Conservation (phyloP, 192 early-diverging fungal genomes). For the Coemansia sp. region DNA sequence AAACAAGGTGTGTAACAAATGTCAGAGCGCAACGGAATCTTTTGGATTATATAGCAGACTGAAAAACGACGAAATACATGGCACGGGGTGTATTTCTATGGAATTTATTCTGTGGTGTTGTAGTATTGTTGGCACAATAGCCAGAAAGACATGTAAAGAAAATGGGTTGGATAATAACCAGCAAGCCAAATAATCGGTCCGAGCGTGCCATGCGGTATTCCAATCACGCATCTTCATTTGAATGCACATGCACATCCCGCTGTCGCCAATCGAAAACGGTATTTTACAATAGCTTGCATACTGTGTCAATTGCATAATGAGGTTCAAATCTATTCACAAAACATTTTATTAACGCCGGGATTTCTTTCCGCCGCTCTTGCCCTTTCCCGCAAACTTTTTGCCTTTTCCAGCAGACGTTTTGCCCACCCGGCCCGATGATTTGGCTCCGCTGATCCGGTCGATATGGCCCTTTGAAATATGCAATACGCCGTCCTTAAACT, state of each 20-base stretch:
- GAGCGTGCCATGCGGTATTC: not conserved
- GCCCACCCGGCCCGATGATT: slow-evolving; percentile 8
- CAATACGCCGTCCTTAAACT: slow-evolving; percentile 40
- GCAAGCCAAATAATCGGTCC: not conserved
- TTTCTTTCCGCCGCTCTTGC: slow-evolving; percentile 5
- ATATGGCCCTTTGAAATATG: slow-evolving; percentile 43
- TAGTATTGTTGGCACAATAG: slow-evolving; percentile 1
- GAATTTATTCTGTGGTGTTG: not conserved
- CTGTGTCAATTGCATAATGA: not conserved
- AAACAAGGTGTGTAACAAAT: too few species aligned
- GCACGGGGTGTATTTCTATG: too few species aligned
- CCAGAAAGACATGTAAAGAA: not conserved
- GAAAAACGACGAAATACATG: too few species aligned
- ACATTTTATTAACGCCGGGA: not conserved
- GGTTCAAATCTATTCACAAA: not conserved
- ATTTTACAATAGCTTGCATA: slow-evolving; percentile 1
- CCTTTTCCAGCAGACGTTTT: slow-evolving; percentile 12
- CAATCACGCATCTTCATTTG: not conserved
- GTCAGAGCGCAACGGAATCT: too few species aligned
- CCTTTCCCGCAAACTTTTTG: slow-evolving; percentile 14
- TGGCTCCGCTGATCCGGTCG: slow-evolving; percentile 28
- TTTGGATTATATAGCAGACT: too few species aligned
- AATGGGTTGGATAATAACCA: not conserved
- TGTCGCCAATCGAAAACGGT: too few species aligned
- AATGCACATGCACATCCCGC: not conserved